A percentile compares a stretch with the other conserved stretches of the same genome.
Evolutionary conservation across 2,329 filamentous ascomycete genomes (phyloP).

Genomic region (Davidsoniella virescens): DNA sequence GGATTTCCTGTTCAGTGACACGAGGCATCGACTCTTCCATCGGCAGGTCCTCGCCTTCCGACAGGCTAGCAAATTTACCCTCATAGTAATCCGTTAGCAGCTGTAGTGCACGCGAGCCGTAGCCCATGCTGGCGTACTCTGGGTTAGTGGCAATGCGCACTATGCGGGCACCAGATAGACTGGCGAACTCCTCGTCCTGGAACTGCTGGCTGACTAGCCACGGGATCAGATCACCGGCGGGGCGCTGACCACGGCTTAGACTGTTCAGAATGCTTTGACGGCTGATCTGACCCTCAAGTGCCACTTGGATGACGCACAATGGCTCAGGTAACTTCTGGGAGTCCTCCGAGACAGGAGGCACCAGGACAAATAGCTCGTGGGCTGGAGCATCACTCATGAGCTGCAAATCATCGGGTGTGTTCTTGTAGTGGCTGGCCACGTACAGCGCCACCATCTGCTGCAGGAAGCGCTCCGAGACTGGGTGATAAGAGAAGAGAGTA

Average conservation of each 20-base stretch:
- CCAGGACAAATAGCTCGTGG: slow-evolving; percentile 88
- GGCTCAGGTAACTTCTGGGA: slow-evolving; percentile 75
- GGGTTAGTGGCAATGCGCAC: slow-evolving; percentile 95
- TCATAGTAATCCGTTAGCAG: slow-evolving; percentile 87
- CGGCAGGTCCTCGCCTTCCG: slow-evolving; percentile 45
- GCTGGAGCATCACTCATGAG: slow-evolving; percentile 96
- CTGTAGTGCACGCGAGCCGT: slow-evolving; percentile 75
- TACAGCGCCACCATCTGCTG: slow-evolving; percentile 98
- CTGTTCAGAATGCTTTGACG: slow-evolving; percentile 81
- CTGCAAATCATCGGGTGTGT: slow-evolving; percentile 94
- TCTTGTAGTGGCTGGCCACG: slow-evolving; percentile 95
- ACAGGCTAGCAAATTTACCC: slow-evolving; percentile 73
- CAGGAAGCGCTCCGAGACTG: slow-evolving; percentile 89
- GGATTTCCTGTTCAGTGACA: slow-evolving; percentile 68
- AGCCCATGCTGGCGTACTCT: slow-evolving; percentile 83
- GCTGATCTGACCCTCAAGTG: slow-evolving; percentile 89
- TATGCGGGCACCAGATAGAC: slow-evolving; percentile 76
- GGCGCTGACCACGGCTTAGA: slow-evolving; percentile 73
- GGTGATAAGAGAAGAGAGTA: slow-evolving; percentile 94
- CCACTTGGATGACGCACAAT: slow-evolving; percentile 85
- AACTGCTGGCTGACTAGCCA: slow-evolving; percentile 98
- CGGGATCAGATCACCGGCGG: slow-evolving; percentile 84
- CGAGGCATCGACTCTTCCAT: slow-evolving; percentile 50
- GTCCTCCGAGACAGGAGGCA: slow-evolving; percentile 66
- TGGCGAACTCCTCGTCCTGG: slow-evolving; percentile 91